phyloP scores from a whole-genome alignment of 306 rosid species.

The Casuarina glauca region DNA sequence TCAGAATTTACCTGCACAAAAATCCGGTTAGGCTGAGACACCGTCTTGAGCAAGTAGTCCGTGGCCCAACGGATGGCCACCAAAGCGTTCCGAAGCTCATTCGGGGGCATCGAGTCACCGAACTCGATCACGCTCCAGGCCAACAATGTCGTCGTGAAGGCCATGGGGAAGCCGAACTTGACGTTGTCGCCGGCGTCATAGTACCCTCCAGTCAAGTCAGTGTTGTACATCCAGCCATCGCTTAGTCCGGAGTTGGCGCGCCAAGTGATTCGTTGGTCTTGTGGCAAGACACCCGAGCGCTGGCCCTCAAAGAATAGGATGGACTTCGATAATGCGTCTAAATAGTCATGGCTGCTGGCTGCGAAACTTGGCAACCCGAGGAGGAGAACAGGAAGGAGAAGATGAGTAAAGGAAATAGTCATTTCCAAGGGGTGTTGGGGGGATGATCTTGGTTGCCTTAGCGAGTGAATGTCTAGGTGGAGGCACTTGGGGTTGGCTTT shows the following conservation, averaged over 20 bases:
- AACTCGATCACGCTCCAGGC: constrained; percentile 94
- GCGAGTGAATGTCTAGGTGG: background rate
- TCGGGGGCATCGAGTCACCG: constrained; percentile 75
- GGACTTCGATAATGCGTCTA: constrained; percentile 75
- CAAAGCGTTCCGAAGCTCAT: constrained; percentile 52
- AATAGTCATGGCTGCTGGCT: constrained; percentile 46
- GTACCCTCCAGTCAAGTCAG: constrained; percentile 87
- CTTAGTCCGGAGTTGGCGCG: constrained; percentile 65
- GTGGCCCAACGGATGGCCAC: constrained; percentile 85
- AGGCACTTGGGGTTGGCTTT: constrained; percentile 22
- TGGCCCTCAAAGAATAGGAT: constrained; percentile 88
- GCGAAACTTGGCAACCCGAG: background rate
- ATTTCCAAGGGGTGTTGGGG: constrained; percentile 20
- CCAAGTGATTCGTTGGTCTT: constrained; percentile 64
- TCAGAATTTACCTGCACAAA: constrained; percentile 65
- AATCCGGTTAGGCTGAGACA: constrained; percentile 84
- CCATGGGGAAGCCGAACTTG: constrained; percentile 92
- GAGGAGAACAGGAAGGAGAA: background rate
- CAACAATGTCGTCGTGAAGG: constrained; percentile 88
- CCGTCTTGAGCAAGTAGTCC: constrained; percentile 79
- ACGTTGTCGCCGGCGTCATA: constrained; percentile 96
- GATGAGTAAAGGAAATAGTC: background rate
- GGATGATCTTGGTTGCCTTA: background rate
- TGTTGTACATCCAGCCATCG: constrained; percentile 70
- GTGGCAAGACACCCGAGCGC: constrained; percentile 74